Conservation (phyloP, 164 flowering plant species). For the Vitis rotundifolia region DNA sequence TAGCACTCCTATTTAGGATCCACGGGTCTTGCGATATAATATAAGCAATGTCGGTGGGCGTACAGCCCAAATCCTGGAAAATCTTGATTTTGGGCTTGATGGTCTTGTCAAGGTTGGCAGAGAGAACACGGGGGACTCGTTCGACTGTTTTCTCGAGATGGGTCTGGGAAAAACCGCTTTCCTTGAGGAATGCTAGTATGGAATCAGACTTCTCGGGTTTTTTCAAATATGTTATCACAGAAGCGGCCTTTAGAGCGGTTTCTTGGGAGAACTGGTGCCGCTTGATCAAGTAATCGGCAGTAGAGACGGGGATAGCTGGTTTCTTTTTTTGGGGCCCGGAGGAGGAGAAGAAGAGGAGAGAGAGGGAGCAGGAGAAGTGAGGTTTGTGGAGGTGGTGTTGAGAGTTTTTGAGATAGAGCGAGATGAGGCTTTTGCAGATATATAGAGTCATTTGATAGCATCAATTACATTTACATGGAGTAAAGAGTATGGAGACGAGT, state of each 20-base stretch:
- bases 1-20: slow-evolving; percentile 15
- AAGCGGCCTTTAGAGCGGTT: slow-evolving; percentile 21
- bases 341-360: slow-evolving; percentile 9
- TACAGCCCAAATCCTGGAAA: slow-evolving; percentile 25
- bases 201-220: slow-evolving; percentile 15
- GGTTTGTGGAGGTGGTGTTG: neutral
- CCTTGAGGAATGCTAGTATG: slow-evolving; percentile 19
- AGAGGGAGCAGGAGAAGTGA: slow-evolving; percentile 2
- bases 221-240: neutral
- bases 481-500: neutral
- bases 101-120: slow-evolving; percentile 13
- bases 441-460: neutral
- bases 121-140: slow-evolving; percentile 14
- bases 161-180: slow-evolving; percentile 27
- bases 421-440: neutral
- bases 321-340: neutral
- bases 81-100: slow-evolving; percentile 33
- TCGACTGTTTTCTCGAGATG: slow-evolving; percentile 20
- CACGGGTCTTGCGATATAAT: slow-evolving; percentile 27
- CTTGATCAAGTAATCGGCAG: slow-evolving; percentile 12
- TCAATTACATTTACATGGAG: neutral
- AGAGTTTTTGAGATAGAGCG: neutral
- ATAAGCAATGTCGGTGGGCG: slow-evolving; percentile 15
- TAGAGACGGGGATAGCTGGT: neutral
- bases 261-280: slow-evolving; percentile 29